phyloP scores from a whole-genome alignment of 139 green algal species.

The Chlorella sp. region DNA sequence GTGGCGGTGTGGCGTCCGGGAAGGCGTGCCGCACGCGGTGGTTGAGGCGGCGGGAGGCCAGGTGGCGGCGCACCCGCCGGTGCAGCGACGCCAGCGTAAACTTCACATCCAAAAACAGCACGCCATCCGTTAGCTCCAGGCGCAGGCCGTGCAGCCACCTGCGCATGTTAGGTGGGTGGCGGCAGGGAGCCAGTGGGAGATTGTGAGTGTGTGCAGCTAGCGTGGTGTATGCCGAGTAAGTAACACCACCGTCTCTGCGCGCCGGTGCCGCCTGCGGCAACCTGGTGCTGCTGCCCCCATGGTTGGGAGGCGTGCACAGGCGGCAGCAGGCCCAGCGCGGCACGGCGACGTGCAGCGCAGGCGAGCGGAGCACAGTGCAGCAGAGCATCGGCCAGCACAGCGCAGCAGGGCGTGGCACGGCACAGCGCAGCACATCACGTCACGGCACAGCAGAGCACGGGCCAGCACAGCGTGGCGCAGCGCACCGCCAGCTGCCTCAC shows the following conservation, averaged over 20 bases:
- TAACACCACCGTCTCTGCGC: too few relatives aligned
- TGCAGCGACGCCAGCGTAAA: constrained; percentile 88
- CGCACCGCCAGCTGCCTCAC: constrained; percentile 27
- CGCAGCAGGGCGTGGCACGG: too few relatives aligned
- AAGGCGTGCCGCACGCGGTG: constrained; percentile 34
- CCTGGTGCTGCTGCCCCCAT: background rate
- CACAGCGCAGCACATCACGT: too few relatives aligned
- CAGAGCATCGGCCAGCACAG: too few relatives aligned
- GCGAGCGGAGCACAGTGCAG: too few relatives aligned
- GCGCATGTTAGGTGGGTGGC: background rate
- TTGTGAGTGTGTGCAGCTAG: background rate
- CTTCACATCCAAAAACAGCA: constrained; percentile 75
- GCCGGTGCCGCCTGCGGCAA: too few relatives aligned
- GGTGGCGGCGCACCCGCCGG: constrained; percentile 81
- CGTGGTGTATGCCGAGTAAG: too few relatives aligned
- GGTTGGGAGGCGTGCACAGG: too few relatives aligned
- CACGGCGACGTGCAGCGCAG: too few relatives aligned
- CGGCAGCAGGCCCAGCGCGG: too few relatives aligned
- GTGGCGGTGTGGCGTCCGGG: background rate
- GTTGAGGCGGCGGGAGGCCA: constrained; percentile 41
- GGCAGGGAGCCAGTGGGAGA: background rate
- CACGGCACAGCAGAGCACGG: too few relatives aligned
- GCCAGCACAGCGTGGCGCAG: too few relatives aligned
- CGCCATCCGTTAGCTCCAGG: constrained; percentile 90
- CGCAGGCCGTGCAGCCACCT: constrained; percentile 91